Evolutionary conservation across 2,329 filamentous ascomycete genomes (phyloP).

Genomic region (Alternaria sp.): DNA sequence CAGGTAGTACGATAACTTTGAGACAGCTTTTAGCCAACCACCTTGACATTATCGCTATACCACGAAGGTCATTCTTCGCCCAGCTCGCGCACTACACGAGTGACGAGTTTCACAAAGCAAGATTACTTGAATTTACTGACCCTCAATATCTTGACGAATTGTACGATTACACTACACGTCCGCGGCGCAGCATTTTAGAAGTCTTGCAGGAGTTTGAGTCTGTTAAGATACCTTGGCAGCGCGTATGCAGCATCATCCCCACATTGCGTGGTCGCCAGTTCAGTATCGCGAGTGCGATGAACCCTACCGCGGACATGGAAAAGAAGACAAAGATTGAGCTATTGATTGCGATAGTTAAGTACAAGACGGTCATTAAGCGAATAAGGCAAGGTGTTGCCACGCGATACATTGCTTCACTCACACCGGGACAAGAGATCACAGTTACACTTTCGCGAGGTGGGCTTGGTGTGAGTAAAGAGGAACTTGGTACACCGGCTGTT

Average conservation of each 20-base stretch:
- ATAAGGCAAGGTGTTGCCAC: constrained; percentile 89
- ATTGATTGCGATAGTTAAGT: constrained; percentile 87
- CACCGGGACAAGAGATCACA: constrained; percentile 64
- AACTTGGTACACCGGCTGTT: constrained; percentile 68
- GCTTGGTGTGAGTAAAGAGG: constrained; percentile 50
- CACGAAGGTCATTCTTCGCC: constrained; percentile 84
- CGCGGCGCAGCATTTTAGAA: constrained; percentile 89
- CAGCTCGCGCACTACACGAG: constrained; percentile 77
- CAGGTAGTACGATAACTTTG: constrained; percentile 65
- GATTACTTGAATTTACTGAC: constrained; percentile 82
- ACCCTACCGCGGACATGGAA: constrained; percentile 12
- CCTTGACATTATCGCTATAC: constrained; percentile 89
- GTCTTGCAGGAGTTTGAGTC: constrained; percentile 88
- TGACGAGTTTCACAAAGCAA: constrained; percentile 76
- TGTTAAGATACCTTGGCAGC: constrained; percentile 80
- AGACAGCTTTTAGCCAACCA: constrained; percentile 80
- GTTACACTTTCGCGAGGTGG: constrained; percentile 66
- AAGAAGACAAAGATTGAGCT: constrained; percentile 69
- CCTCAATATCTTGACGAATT: constrained; percentile 86
- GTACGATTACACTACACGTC: constrained; percentile 93
- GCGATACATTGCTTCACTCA: constrained; percentile 76
- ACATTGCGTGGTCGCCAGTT: constrained; percentile 88
- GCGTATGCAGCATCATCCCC: constrained; percentile 77
- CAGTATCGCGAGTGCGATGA: constrained; percentile 82
- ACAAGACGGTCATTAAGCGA: constrained; percentile 84